Evolutionary conservation across 768 basidiomycete species (phyloP).

Genomic region (Russula earlei): DNA sequence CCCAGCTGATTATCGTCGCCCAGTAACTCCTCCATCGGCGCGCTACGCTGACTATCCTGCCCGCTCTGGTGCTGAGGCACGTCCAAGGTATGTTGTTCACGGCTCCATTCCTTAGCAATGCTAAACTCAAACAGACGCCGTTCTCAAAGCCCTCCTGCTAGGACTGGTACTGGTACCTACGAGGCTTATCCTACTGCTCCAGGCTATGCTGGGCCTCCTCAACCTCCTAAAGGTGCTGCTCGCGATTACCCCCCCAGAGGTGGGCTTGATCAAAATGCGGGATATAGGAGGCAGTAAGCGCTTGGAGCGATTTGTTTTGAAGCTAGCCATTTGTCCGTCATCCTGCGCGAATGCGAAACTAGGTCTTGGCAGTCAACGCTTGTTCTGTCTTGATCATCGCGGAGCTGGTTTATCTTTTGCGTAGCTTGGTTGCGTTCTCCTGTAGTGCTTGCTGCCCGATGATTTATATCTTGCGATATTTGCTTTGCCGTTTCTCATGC

Average conservation of each 20-base stretch:
- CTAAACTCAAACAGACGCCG: slow-evolving; percentile 16
- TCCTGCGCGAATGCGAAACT: slow-evolving; percentile 7
- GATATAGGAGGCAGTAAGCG: slow-evolving; percentile 19
- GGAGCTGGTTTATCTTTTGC: slow-evolving; percentile 19
- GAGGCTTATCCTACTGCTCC: slow-evolving; percentile 19
- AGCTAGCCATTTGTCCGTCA: slow-evolving; percentile 6
- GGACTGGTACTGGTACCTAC: slow-evolving; percentile 20
- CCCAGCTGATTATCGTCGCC: slow-evolving; percentile 21
- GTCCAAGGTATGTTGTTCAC: slow-evolving; percentile 14
- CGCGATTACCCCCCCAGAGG: slow-evolving; percentile 21
- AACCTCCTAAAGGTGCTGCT: slow-evolving; percentile 18
- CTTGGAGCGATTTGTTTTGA: slow-evolving; percentile 1
- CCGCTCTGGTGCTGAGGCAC: slow-evolving; percentile 18
- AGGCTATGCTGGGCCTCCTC: slow-evolving; percentile 18
- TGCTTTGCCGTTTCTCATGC: slow-evolving; percentile 19
- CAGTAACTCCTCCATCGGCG: slow-evolving; percentile 22
- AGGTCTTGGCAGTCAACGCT: slow-evolving; percentile 16
- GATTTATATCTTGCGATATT: slow-evolving; percentile 20
- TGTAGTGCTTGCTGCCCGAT: slow-evolving; percentile 18
- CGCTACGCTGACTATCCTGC: slow-evolving; percentile 23
- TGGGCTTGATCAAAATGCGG: slow-evolving; percentile 18
- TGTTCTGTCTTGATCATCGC: slow-evolving; percentile 19
- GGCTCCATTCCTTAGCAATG: background rate
- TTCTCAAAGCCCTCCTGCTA: slow-evolving; percentile 21
- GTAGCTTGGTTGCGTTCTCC: slow-evolving; percentile 20